phyloP scores from a whole-genome alignment of 1,284 basidiomycete genomes.

The Melampsora allii-populina region DNA sequence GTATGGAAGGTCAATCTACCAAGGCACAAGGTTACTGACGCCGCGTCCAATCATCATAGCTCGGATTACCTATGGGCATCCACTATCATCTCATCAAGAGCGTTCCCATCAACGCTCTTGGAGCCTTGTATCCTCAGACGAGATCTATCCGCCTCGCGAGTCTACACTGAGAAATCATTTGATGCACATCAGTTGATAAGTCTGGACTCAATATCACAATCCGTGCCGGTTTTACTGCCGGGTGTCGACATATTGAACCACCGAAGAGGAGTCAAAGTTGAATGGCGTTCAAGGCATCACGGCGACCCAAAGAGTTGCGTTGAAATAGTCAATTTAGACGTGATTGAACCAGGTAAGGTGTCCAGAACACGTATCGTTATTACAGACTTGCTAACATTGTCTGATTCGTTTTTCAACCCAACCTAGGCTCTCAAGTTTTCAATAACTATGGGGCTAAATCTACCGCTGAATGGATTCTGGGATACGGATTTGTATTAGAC shows the following conservation, averaged over 20 bases:
- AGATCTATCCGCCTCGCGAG: not conserved
- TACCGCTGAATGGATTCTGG: constrained; percentile 34
- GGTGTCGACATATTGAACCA: constrained; percentile 40
- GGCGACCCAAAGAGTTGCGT: not conserved
- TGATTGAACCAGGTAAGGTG: constrained; percentile 8
- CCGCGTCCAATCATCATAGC: not conserved
- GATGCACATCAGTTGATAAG: not conserved
- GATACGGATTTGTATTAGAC: constrained; percentile 30
- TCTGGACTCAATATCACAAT: not conserved
- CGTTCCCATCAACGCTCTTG: constrained; percentile 22
- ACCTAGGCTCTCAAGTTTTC: constrained; percentile 35
- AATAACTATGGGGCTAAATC: constrained; percentile 41
- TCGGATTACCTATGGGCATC: constrained; percentile 33
- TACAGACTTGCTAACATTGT: not conserved
- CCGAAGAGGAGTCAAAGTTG: constrained; percentile 13
- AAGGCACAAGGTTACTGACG: too few species aligned
- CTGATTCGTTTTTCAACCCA: not conserved
- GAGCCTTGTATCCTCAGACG: not conserved
- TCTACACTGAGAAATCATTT: not conserved
- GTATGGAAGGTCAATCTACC: too few species aligned
- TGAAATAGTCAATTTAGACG: constrained; percentile 19
- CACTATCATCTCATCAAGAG: constrained; percentile 30
- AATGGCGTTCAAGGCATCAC: constrained; percentile 11
- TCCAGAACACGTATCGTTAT: not conserved
- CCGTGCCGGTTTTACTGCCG: constrained; percentile 25